These are phyloP conservation scores for Chimonanthus salicifolius DNA, from an alignment of 164 flowering plant species.

Conservation along the genomic window DNA sequence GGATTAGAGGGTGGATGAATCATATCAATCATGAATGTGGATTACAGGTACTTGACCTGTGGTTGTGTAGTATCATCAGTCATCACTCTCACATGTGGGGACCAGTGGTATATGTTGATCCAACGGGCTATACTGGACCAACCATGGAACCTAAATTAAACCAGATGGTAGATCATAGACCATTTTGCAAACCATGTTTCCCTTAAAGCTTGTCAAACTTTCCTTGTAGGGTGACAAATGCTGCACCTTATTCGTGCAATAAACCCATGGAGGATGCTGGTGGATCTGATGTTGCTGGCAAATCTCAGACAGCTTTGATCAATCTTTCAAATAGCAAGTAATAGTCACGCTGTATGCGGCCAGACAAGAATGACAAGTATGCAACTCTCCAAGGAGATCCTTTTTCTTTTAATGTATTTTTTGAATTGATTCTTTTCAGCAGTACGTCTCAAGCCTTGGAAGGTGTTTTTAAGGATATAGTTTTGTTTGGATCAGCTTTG, in stretches of 20 bases:
- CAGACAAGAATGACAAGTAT: constrained; percentile 5
- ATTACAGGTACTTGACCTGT: neutral
- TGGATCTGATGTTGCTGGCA: neutral
- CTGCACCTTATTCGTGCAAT: constrained; percentile 6
- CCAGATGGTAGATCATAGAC: neutral
- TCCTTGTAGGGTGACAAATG: constrained; percentile 8
- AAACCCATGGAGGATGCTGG: constrained; percentile 1
- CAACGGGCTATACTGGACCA: neutral
- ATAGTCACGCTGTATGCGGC: neutral
- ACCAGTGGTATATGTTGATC: neutral
- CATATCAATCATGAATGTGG: neutral
- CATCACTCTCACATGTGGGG: neutral
- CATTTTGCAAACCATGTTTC: neutral
- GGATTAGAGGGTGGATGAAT: neutral
- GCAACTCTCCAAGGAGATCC: neutral
- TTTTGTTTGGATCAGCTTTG: neutral
- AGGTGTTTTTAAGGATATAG: neutral
- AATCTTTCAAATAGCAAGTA: neutral
- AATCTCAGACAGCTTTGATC: neutral
- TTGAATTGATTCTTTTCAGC: constrained; percentile 3
- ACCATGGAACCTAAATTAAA: neutral
- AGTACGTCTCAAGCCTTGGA: neutral
- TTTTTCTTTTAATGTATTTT: neutral
- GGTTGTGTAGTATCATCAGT: neutral
- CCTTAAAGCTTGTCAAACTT: neutral